phyloP scores from a whole-genome alignment of 148 eudicot species.

The Fagopyrum homotropicum region DNA sequence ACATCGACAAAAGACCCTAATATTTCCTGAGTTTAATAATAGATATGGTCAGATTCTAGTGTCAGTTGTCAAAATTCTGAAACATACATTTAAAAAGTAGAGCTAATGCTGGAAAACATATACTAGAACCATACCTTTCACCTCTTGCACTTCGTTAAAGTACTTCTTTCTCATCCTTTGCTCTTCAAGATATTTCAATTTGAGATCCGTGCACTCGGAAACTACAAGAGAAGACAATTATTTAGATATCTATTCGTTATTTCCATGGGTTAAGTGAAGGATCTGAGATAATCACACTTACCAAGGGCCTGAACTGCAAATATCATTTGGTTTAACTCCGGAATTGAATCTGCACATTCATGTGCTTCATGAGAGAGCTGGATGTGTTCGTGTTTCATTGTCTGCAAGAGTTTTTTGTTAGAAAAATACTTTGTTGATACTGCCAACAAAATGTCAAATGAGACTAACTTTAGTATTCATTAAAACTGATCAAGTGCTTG shows the following conservation, averaged over 20 bases:
- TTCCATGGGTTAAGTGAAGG: background rate
- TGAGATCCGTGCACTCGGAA: conserved; percentile 85
- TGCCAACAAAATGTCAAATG: background rate
- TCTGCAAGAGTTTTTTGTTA: conserved; percentile 28
- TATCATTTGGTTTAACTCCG: conserved; percentile 75
- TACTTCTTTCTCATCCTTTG: conserved; percentile 84
- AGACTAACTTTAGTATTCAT: background rate
- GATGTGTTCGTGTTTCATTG: conserved; percentile 67
- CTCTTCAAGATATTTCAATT: conserved; percentile 83
- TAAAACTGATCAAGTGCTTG: background rate
- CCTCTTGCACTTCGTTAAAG: conserved; percentile 74
- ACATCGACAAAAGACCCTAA: conserved; percentile 91
- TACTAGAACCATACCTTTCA: conserved; percentile 53
- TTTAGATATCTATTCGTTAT: background rate
- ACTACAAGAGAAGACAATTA: conserved; percentile 29
- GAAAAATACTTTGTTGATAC: background rate
- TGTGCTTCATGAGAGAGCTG: conserved; percentile 77
- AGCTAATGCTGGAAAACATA: background rate
- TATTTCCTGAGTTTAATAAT: conserved; percentile 56
- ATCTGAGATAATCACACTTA: conserved; percentile 25
- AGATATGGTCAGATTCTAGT: background rate
- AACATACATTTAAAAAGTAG: background rate
- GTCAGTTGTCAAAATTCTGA: background rate
- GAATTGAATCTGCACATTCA: conserved; percentile 75
- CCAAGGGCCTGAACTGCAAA: conserved; percentile 82